A percentile compares a stretch with the other conserved stretches of the same genome.
phyloP scores from a whole-genome alignment of 306 rosid genomes.

The Sechiopsis laciniata region DNA sequence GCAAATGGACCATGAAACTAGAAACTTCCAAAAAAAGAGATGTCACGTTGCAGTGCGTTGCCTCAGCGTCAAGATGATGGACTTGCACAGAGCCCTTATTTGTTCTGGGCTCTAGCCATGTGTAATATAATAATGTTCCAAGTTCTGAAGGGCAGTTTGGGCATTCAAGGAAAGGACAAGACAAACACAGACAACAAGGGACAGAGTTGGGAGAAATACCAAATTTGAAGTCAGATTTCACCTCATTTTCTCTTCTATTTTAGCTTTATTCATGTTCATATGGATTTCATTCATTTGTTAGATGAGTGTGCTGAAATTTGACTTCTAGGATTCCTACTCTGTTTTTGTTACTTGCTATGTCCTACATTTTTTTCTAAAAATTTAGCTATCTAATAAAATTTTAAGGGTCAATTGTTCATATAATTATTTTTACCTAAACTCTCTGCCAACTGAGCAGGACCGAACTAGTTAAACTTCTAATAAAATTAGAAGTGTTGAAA shows the following conservation, averaged over 20 bases:
- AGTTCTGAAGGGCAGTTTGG: conserved; percentile 8
- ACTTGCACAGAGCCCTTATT: conserved; percentile 8
- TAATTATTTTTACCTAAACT: too few relatives aligned
- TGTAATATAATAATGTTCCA: conserved; percentile 7
- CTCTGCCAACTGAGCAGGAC: too few relatives aligned
- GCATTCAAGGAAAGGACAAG: background rate
- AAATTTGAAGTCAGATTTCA: background rate
- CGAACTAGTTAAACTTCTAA: too few relatives aligned
- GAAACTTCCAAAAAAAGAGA: background rate
- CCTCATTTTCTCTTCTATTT: conserved; percentile 5
- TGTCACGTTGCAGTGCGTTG: background rate
- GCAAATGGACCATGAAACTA: background rate
- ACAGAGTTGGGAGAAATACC: background rate
- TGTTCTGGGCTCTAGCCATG: background rate
- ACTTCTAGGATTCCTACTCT: conserved; percentile 6
- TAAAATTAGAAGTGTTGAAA: too few relatives aligned
- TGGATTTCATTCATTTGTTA: background rate
- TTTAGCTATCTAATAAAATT: background rate
- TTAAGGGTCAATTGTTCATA: background rate
- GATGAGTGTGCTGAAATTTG: conserved; percentile 8
- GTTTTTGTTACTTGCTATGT: background rate
- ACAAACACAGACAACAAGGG: background rate
- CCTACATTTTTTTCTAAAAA: background rate
- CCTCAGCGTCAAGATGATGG: conserved; percentile 9
- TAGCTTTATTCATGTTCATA: background rate